Percentiles rank a stretch among this genome's conserved stretches.
Evolutionary conservation across 2,329 filamentous ascomycete species (phyloP).

Genomic region (Venturia nashicola): DNA sequence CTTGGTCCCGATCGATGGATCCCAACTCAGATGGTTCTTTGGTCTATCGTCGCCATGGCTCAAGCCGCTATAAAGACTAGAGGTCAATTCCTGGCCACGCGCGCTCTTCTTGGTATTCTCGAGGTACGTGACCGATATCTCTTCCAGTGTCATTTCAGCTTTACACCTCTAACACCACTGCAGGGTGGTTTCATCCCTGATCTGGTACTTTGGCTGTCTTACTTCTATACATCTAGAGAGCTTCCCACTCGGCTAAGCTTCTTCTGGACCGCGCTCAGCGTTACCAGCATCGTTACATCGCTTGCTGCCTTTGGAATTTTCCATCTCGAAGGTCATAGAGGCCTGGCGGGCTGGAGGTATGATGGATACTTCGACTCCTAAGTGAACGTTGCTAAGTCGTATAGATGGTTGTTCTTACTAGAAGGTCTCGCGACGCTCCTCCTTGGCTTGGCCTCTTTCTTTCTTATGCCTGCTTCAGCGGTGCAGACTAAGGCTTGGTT

Average conservation of each 20-base stretch:
- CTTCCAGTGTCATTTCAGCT: slow-evolving; percentile 1
- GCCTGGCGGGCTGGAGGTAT: slow-evolving; percentile 17
- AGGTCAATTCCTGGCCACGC: slow-evolving; percentile 29
- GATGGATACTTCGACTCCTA: slow-evolving; percentile 12
- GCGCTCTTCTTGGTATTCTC: slow-evolving; percentile 32
- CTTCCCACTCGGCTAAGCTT: slow-evolving; percentile 24
- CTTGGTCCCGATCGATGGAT: slow-evolving; percentile 26
- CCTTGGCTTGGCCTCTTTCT: slow-evolving; percentile 14
- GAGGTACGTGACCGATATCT: slow-evolving; percentile 15
- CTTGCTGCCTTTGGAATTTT: slow-evolving; percentile 25
- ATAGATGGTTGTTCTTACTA: slow-evolving; percentile 14
- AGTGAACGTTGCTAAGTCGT: background rate
- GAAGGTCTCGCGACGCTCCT: slow-evolving; percentile 15
- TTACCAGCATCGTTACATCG: slow-evolving; percentile 21
- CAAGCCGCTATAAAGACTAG: slow-evolving; percentile 27
- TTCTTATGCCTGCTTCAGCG: slow-evolving; percentile 16
- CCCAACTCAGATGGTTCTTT: slow-evolving; percentile 28
- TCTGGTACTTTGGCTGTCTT: slow-evolving; percentile 20
- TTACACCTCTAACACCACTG: slow-evolving; percentile 11
- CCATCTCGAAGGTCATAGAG: slow-evolving; percentile 17
- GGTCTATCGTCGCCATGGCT: slow-evolving; percentile 28
- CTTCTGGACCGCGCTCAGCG: slow-evolving; percentile 25
- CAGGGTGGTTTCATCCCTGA: slow-evolving; percentile 40
- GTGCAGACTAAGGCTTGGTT: slow-evolving; percentile 19
- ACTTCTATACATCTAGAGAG: slow-evolving; percentile 26